Evolutionary conservation across 257 asterid genomes (phyloP), one percentile per base, ranked within the genome.

Genomic region (Apocynum venetum): DNA sequence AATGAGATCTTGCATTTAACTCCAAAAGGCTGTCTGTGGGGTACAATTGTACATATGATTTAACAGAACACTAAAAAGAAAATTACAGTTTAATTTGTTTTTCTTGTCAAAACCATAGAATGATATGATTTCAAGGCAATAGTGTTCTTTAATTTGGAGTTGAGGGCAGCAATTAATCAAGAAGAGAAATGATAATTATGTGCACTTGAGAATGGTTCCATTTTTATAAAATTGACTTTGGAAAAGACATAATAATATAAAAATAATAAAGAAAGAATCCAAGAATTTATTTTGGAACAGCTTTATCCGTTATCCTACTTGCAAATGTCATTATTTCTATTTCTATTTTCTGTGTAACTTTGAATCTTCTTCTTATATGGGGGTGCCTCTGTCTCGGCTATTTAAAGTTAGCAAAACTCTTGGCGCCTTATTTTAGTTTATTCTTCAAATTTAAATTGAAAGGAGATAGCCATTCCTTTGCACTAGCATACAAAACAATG

Each of bases 1-100:
- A 35, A 71, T 36, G 46, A 49, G 57, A 48, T 71, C 61, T 51
- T 49, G 61, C 43, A 15, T 71, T 71, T 2, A 49, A 71, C 61
- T 48, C 20, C 41, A 48, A 71, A 48, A 52, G 63, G 63, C 19
- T 73, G n/a, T 56, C n/a, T 66, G 36, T 67, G 71, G 70, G 71
- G 71, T 66, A 66, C 46, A 66, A 40, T 6, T 36, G 48, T 65
- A 53, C 17, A 4, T 53, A 53, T 53, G 59, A 53, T 53, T 53
- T 19, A 56, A 56, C 17, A 56, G 25, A 56, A 56, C 61, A 15
- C 25, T 56, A 56, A 56, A 56, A 56, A 3, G 60, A 53, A 15
- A 15, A 14, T 36, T 13, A 61, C 1, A 61, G 1, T 36, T 2
- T 35, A 36, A 4, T 41, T 60, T 75, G 7, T 44, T 46, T 75